Evolutionary conservation across 176 grass and related monocot species (phyloP).

Genomic region (Triticum monococcum): DNA sequence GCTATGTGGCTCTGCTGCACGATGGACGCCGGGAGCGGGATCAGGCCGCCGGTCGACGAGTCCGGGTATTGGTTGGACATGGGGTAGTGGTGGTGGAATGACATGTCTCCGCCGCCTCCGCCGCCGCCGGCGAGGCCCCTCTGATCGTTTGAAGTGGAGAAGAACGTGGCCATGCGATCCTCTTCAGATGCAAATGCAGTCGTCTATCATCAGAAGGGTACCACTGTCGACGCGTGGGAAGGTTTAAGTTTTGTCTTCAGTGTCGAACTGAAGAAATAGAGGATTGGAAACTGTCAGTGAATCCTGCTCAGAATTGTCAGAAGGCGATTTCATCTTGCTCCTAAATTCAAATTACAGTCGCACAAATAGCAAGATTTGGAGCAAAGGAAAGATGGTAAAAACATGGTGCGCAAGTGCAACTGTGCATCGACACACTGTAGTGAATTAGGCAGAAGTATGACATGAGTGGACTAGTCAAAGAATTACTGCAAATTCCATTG

Average conservation of each 20-base stretch:
- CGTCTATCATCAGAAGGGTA: conserved; percentile 27
- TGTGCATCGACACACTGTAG: not conserved
- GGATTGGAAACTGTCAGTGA: not conserved
- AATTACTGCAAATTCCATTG: conserved; percentile 7
- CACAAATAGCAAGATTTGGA: not conserved
- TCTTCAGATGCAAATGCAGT: conserved; percentile 38
- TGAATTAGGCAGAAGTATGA: not conserved
- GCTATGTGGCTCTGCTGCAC: conserved; percentile 35
- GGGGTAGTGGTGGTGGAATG: conserved; percentile 46
- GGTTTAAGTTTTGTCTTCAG: not conserved
- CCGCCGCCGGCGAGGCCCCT: conserved; percentile 36
- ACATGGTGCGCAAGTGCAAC: not conserved
- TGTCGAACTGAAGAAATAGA: not conserved
- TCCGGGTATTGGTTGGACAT: conserved; percentile 50
- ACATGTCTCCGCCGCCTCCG: conserved; percentile 34
- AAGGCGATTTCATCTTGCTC: conserved; percentile 8
- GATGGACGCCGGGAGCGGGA: conserved; percentile 56
- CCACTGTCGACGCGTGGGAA: not conserved
- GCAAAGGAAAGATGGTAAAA: not conserved
- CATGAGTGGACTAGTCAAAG: not conserved
- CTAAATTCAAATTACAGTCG: not conserved
- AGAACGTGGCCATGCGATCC: conserved; percentile 72
- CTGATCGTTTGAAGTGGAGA: conserved; percentile 57
- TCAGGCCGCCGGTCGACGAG: conserved; percentile 41
- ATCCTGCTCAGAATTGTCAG: not conserved